These are phyloP conservation scores for Metschnikowia chrysomelidarum DNA, from an alignment of 805 yeast species.

Conservation along the genomic window DNA sequence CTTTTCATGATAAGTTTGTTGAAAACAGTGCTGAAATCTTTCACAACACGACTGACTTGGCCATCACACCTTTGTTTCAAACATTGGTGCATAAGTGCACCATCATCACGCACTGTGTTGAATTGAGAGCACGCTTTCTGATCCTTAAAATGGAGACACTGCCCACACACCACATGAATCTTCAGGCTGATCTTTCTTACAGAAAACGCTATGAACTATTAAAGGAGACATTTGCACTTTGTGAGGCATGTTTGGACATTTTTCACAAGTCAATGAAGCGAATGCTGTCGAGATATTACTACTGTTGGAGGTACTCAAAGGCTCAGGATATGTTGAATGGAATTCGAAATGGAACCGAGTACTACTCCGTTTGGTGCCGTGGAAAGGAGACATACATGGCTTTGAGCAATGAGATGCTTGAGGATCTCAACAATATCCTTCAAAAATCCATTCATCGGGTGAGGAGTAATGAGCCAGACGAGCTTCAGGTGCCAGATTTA, in stretches of 20 bases:
- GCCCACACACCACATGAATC: constrained; percentile 11
- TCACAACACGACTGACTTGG: constrained; percentile 14
- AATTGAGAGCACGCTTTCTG: constrained; percentile 15
- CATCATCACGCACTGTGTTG: constrained; percentile 15
- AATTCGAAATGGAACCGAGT: constrained; percentile 17
- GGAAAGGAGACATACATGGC: constrained; percentile 17
- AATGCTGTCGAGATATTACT: constrained; percentile 19
- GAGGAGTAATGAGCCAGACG: constrained; percentile 3
- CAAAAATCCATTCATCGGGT: constrained; percentile 8
- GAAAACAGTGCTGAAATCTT: constrained; percentile 11
- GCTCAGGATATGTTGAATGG: constrained; percentile 15
- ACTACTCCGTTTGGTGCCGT: constrained; percentile 15
- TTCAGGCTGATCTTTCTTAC: constrained; percentile 8
- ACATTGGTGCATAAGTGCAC: constrained; percentile 18
- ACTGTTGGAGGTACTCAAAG: constrained; percentile 20
- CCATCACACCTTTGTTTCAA: constrained; percentile 19
- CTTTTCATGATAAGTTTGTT: constrained; percentile 15
- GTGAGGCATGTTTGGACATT: constrained; percentile 13
- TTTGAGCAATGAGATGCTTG: constrained; percentile 15
- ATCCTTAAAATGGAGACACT: constrained; percentile 11
- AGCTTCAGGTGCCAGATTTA: constrained; percentile 4
- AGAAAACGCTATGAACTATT: constrained; percentile 14
- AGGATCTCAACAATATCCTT: constrained; percentile 15
- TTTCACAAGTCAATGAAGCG: constrained; percentile 13
- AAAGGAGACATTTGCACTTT: constrained; percentile 12